Conservation (phyloP, 495 filamentous ascomycete species). For the Xylaria intraflava region DNA sequence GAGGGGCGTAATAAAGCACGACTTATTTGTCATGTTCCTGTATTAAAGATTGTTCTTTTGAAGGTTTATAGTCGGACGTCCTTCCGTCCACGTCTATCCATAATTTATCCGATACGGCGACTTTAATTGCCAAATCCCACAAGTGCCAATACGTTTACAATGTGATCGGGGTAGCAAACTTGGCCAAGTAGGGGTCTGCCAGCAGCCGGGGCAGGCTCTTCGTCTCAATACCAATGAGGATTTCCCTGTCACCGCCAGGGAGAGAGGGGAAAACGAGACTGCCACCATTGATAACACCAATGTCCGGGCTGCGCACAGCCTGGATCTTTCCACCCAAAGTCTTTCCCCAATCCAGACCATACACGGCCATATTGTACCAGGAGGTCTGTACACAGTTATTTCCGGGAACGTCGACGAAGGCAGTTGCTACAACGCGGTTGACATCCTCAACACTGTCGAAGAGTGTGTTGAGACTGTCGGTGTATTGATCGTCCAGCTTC, state of each 20-base stretch:
- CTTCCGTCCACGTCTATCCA: too few species aligned
- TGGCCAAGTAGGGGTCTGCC: slow-evolving; percentile 24
- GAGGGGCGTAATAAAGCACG: too few species aligned
- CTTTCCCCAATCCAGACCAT: slow-evolving; percentile 30
- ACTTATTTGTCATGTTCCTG: too few species aligned
- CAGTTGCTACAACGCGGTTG: slow-evolving; percentile 25
- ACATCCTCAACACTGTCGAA: slow-evolving; percentile 20
- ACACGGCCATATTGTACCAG: slow-evolving; percentile 28
- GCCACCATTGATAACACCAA: slow-evolving; percentile 29
- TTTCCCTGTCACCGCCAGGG: slow-evolving; percentile 32
- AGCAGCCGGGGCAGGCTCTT: slow-evolving; percentile 17
- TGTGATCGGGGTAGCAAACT: slow-evolving; percentile 20
- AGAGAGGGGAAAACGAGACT: slow-evolving; percentile 31
- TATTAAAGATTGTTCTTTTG: too few species aligned
- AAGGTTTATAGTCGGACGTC: too few species aligned
- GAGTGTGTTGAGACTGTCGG: slow-evolving; percentile 19
- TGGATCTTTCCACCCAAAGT: slow-evolving; percentile 28
- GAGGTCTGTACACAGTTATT: slow-evolving; percentile 29
- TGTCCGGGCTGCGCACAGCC: slow-evolving; percentile 27
- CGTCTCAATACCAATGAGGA: slow-evolving; percentile 30
- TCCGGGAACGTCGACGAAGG: slow-evolving; percentile 31
- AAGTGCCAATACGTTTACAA: too few species aligned
- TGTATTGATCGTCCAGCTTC: slow-evolving; percentile 21
- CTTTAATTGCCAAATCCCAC: too few species aligned
- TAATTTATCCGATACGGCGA: too few species aligned